Percentiles rank a stretch among this genome's conserved stretches.
Conservation (phyloP, 129 eudicot species). For the Helianthus tuberosus region DNA sequence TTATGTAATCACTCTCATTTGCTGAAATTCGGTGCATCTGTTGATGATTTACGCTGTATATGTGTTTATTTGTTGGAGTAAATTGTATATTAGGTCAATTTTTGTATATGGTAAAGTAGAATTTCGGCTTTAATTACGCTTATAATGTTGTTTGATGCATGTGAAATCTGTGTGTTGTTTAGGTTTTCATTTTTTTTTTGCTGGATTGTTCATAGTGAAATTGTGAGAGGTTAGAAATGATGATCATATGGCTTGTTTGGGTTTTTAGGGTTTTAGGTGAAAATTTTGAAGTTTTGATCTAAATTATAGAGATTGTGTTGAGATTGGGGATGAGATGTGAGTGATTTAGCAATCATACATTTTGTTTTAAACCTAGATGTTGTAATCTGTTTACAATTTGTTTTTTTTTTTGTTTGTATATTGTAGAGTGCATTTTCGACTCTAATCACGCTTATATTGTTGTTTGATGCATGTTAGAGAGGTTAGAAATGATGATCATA, state of each 20-base stretch:
- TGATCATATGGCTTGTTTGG: background rate
- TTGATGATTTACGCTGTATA: background rate
- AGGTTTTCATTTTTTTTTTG: background rate
- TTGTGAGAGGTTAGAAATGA: background rate
- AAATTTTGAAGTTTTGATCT: too few relatives aligned
- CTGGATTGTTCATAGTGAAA: too few relatives aligned
- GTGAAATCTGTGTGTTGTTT: background rate
- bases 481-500: background rate
- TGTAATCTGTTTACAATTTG: background rate
- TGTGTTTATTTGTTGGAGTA: background rate
- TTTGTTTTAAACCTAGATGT: too few relatives aligned
- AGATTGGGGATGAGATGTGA: too few relatives aligned
- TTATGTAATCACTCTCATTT: background rate
- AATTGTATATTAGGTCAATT: background rate
- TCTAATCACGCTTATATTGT: background rate
- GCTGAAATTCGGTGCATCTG: background rate
- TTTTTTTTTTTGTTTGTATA: background rate
- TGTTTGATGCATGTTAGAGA: background rate
- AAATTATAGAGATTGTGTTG: too few relatives aligned
- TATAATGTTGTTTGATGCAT: background rate
- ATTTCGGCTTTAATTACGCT: background rate
- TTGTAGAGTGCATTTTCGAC: background rate
- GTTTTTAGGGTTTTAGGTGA: background rate
- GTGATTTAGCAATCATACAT: too few relatives aligned
- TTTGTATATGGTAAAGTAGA: background rate